These are phyloP conservation scores for Kuraishia ogatae DNA, from an alignment of 805 yeast species.

Conservation along the genomic window DNA sequence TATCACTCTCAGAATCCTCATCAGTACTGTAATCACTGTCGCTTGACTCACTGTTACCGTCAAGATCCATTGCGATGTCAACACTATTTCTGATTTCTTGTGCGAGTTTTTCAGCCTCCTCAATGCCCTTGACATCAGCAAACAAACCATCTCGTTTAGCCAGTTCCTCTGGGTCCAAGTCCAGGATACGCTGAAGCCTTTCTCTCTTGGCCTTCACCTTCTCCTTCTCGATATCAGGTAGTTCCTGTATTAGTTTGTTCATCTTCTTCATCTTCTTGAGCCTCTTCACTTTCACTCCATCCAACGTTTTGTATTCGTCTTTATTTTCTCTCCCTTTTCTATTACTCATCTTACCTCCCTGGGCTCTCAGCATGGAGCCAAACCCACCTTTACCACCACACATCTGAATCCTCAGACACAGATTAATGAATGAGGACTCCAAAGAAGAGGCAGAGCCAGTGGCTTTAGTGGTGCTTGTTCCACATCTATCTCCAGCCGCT, in stretches of 20 bases:
- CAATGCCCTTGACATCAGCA: conserved; percentile 27
- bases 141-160: conserved; percentile 20
- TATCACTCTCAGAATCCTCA: not conserved
- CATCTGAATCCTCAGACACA: conserved; percentile 24
- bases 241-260: conserved; percentile 14
- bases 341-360: conserved; percentile 28
- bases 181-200: conserved; percentile 25
- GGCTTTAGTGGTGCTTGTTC: not conserved
- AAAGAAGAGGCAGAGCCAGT: not conserved
- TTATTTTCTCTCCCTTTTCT: conserved; percentile 13
- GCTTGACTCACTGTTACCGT: conserved; percentile 2
- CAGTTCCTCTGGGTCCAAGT: conserved; percentile 10
- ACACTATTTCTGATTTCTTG: conserved; percentile 24
- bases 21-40: not conserved
- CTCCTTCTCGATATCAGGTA: conserved; percentile 11
- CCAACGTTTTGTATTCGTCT: conserved; percentile 25
- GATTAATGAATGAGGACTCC: conserved; percentile 8
- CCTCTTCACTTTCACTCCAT: conserved; percentile 29
- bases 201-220: conserved; percentile 21
- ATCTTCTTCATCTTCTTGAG: conserved; percentile 27
- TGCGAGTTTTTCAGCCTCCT: conserved; percentile 27
- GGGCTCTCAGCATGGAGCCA: conserved; percentile 31
- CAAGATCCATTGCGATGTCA: conserved; percentile 7
- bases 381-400: conserved; percentile 50
- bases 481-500: not conserved